Evolutionary conservation across 192 early-diverging fungal genomes (phyloP), one percentile per base, ranked within the genome.

Genomic region (Ambispora gerdemannii): DNA sequence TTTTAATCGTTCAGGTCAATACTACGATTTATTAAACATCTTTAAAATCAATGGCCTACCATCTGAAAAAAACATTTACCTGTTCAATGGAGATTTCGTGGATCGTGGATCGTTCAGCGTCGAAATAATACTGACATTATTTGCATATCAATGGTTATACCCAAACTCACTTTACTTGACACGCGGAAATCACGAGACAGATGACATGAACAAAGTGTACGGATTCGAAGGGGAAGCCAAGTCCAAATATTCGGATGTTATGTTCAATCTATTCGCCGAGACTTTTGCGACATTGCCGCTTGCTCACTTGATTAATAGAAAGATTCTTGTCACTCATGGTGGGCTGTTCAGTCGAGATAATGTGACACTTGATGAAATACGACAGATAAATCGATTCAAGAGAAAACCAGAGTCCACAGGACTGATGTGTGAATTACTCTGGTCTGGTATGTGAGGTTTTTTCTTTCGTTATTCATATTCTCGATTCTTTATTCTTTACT

Each of bases 51-150:
- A 96, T 78, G 97, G 97, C 4, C 81, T 88, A 51, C 97, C 97
- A 4, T 90, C 91, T 0, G 77, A 83, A 22, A 88, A 80, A 3
- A 91, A 94, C 56, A 84, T 87, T 74, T 98, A 96, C 75, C 81
- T 97, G 76, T 97, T 94, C 77, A 97, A 97, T 80, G 97, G 97
- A 61, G 97, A 99, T 75, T 98, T 99, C 86, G 97, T 99, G 17
- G 97, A 99, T 80, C 91, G 97, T 58, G 97, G 97, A 19, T 93
- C 91, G 34, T 99, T 99, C 80, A 96, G 93, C 17, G 78, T 99
- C n/a, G 97, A 99, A 76, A 91, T 95, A 64, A 91, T 98, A 63
- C 74, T 97, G 51, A 88, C 95, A 15, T 86, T 99, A 59, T 89
- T 96, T 55, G 86, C 95, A 11, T 94, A 89, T 81, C 97, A 97